phyloP scores from a whole-genome alignment of 1,139 yeast genomes.

The Hyphopichia khmerensis region DNA sequence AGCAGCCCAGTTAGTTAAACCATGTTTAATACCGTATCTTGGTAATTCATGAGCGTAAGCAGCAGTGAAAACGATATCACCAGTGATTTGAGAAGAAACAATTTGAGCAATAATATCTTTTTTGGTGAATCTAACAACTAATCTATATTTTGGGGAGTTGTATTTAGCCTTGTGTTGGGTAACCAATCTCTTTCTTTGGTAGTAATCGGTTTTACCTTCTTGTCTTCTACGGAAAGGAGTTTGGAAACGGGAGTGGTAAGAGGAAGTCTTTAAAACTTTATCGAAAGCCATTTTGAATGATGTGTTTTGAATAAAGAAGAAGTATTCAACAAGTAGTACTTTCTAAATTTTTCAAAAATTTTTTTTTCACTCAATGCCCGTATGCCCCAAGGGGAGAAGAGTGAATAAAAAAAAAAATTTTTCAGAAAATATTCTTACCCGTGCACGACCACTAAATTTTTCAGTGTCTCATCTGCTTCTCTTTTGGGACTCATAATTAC shows the following conservation, averaged over 20 bases:
- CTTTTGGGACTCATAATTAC: too few relatives aligned
- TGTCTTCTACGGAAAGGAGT: constrained; percentile 99
- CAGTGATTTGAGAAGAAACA: constrained; percentile 93
- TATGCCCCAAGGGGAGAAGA: too few relatives aligned
- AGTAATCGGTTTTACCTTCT: constrained; percentile 99
- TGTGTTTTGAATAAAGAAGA: constrained; percentile 1
- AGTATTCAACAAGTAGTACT: not conserved
- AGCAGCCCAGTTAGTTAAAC: constrained; percentile 99
- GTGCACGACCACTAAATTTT: too few relatives aligned
- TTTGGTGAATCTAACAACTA: constrained; percentile 99
- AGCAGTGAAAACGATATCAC: constrained; percentile 94
- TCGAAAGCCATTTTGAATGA: constrained; percentile 68
- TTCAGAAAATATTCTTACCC: too few relatives aligned
- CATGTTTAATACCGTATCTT: constrained; percentile 95
- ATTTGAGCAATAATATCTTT: constrained; percentile 98
- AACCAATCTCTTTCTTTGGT: constrained; percentile 99
- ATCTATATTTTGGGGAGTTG: constrained; percentile 99
- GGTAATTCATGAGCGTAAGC: constrained; percentile 99
- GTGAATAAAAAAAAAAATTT: too few relatives aligned
- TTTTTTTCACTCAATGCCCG: not conserved
- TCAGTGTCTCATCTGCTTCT: too few relatives aligned
- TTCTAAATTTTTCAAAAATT: not conserved
- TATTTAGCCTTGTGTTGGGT: constrained; percentile 99
- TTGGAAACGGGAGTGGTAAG: constrained; percentile 99
- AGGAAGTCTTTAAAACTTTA: constrained; percentile 72